Evolutionary conservation across 2,329 filamentous ascomycete genomes (phyloP).

Genomic region (Endocalyx cinctus): DNA sequence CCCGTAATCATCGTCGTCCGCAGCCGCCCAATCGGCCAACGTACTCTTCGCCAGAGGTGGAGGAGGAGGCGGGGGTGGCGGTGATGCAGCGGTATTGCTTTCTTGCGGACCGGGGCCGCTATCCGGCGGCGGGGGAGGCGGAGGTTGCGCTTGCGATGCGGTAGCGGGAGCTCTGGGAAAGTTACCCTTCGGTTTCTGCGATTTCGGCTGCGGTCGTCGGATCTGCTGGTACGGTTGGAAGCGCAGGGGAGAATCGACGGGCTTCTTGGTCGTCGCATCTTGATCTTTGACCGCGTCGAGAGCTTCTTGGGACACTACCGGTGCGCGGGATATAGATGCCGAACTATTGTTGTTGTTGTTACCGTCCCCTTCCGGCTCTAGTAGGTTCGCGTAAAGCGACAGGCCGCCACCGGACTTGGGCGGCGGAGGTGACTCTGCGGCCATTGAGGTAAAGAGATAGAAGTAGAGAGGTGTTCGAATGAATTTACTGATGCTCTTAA

Average conservation of each 20-base stretch:
- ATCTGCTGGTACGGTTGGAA: conserved; percentile 68
- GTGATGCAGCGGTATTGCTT: conserved; percentile 5
- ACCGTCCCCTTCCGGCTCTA: conserved; percentile 54
- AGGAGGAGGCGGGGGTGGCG: conserved; percentile 25
- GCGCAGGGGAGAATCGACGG: conserved; percentile 61
- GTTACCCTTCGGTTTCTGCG: conserved; percentile 52
- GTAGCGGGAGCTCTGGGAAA: conserved; percentile 47
- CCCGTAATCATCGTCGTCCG: conserved; percentile 76
- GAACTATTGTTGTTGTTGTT: conserved; percentile 28
- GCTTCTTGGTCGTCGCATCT: conserved; percentile 59
- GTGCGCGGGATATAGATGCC: conserved; percentile 71
- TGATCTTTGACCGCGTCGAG: conserved; percentile 40
- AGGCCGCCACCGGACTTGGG: conserved; percentile 46
- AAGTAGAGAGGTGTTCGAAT: no score
- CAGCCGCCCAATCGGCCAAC: conserved; percentile 75
- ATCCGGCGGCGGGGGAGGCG: conserved; percentile 20
- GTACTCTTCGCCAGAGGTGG: conserved; percentile 55
- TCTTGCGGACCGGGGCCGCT: no score
- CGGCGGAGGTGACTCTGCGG: conserved; percentile 28
- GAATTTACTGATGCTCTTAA: no score
- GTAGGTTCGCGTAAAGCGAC: conserved; percentile 80
- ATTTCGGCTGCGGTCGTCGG: conserved; percentile 67
- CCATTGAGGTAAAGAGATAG: conserved; percentile 44
- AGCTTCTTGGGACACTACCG: conserved; percentile 64
- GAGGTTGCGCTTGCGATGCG: no score